Evolutionary conservation across 352 stramenopile species (phyloP).

Genomic region (Phytophthora chlamydospora): DNA sequence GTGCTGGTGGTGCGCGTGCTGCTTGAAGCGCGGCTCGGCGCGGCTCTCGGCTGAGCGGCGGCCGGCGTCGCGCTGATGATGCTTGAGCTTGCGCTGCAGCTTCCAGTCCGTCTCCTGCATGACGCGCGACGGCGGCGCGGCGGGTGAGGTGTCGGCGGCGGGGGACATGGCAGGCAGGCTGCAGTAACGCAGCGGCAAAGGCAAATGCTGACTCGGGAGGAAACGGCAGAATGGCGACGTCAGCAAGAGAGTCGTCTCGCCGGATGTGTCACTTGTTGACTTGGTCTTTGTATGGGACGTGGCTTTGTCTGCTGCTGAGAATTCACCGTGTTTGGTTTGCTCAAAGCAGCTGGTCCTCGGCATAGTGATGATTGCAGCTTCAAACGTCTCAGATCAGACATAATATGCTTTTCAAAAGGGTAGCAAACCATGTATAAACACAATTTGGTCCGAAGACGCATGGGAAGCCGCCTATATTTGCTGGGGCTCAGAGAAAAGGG

Average conservation of each 20-base stretch:
- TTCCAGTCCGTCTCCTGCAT: constrained; percentile 57
- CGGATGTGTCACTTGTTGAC: constrained; percentile 22
- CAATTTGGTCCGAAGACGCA: too few relatives aligned
- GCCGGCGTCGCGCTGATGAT: constrained; percentile 61
- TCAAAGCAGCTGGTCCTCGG: not conserved
- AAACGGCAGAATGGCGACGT: constrained; percentile 34
- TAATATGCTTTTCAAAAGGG: too few relatives aligned
- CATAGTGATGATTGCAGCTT: not conserved
- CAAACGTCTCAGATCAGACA: too few relatives aligned
- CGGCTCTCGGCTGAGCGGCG: constrained; percentile 37
- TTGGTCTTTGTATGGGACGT: constrained; percentile 23
- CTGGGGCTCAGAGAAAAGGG: too few relatives aligned
- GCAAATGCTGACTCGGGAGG: constrained; percentile 4
- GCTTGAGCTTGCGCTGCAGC: constrained; percentile 71
- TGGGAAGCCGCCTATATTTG: too few relatives aligned
- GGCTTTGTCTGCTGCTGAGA: not conserved
- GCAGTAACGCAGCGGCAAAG: constrained; percentile 1
- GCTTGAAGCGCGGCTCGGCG: constrained; percentile 44
- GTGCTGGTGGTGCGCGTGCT: constrained; percentile 42
- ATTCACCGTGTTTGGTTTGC: too few relatives aligned
- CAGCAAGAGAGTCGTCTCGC: constrained; percentile 15
- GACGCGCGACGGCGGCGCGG: constrained; percentile 15
- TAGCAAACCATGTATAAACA: too few relatives aligned
- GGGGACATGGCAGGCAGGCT: constrained; percentile 32
- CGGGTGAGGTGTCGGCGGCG: constrained; percentile 22